These are phyloP conservation scores for Zymoseptoria tritici DNA, from an alignment of 2,329 filamentous ascomycete genomes.

Conservation along the genomic window DNA sequence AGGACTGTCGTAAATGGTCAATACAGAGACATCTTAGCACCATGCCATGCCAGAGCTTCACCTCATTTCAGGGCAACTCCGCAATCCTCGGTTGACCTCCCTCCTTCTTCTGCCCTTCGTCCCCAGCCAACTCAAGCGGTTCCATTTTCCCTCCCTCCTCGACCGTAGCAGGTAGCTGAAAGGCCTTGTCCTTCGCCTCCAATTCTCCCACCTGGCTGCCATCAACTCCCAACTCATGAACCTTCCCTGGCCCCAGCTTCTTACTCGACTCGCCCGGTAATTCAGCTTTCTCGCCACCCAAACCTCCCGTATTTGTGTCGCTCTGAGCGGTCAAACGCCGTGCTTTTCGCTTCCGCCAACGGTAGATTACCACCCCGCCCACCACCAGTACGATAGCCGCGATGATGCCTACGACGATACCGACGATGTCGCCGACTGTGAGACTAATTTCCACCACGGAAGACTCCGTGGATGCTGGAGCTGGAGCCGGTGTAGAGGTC, in stretches of 20 bases:
- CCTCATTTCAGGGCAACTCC: background rate
- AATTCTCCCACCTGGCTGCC: background rate
- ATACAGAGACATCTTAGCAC: no score
- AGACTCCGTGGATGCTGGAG: background rate
- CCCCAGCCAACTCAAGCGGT: background rate
- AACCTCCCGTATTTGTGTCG: background rate
- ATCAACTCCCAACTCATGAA: background rate
- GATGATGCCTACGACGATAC: constrained; percentile 2
- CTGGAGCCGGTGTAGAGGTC: background rate
- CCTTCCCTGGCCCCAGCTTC: background rate
- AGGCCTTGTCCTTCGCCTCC: background rate
- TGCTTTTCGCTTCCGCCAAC: background rate
- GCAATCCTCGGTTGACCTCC: background rate
- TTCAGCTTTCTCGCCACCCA: background rate
- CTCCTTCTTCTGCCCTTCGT: background rate
- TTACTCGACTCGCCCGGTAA: background rate
- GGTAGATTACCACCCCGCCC: background rate
- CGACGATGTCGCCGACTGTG: constrained; percentile 5
- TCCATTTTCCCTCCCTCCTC: background rate
- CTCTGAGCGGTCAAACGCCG: background rate
- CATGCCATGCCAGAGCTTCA: no score
- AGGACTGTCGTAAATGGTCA: no score
- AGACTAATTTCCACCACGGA: background rate
- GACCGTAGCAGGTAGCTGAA: background rate
- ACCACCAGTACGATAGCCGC: background rate